Evolutionary conservation across 2,329 filamentous ascomycete species (phyloP), one percentile per base, ranked within the genome.

Genomic region (Clonostachys sp.): DNA sequence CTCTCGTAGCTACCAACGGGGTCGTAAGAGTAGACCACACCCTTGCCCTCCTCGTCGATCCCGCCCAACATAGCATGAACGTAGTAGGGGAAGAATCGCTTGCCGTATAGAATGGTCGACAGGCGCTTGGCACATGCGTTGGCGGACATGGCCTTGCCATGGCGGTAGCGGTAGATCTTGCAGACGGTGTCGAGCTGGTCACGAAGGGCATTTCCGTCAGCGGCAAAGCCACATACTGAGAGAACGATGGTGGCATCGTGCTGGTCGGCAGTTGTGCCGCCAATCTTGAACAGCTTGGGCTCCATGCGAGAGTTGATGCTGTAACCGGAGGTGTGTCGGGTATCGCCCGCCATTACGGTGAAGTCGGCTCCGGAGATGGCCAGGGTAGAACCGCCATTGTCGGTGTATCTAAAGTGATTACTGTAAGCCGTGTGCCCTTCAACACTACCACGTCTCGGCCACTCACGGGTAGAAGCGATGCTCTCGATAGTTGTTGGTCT

Each of bases 51-150:
- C 73, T 97, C 94, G 60, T 99, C 95, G 52, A 99, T 72, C 17
- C 94, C 94, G 42, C 88, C 94, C 42, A 99, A 77, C 66, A 99
- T 97, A 34, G 92, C 92, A 61, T 92, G 84, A 49, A 95, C 89
- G 70, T 99, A 99, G 81, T 96, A 99, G 18, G 94, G 94, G 77
- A 99, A 99, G 78, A 99, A 99, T 44, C 94, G 89, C 77, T 97
- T 97, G 69, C 85, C 80, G 77, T 99, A 99, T 48, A 99, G 84
- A 56, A 99, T 95, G 42, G 95, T 96, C 39, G 89, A 92, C 51
- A 99, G 80, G 48, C 92, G 85, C 73, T 97, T 92, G 48, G 94
- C 95, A 71, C 92, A 97, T 44, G 94, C 94, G 61, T 89, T 86
- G 62, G 97, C 87, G 54, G 83, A 86, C 86, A 99, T 99, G 55